Base-by-base conservation (phyloP, 768 basidiomycete species). In the Lactifluus pinguis region DNA sequence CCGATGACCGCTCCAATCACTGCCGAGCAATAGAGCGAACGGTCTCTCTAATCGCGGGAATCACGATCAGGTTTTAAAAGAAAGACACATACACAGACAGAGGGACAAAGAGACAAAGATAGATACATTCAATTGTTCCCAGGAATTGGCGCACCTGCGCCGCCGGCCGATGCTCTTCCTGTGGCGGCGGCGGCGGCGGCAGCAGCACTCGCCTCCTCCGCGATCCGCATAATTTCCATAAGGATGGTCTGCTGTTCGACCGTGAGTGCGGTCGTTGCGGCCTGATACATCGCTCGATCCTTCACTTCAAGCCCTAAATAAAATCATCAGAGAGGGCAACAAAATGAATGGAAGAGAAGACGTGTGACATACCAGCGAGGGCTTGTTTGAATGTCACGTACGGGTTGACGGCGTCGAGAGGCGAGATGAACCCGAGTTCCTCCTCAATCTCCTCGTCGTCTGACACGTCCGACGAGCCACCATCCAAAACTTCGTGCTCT, bases 391-490 rank as follows among this genome's bases (percentile, higher is more conserved):
- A 95, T 0, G 83, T 77, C 49, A 77, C 71, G 69, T 94, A 94
- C 4, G 86, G 84, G 68, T 94, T 81, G 56, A 92, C 83, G 56
- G 73, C 79, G 64, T 95, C 93, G 44, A 95, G 78, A 50, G 90
- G 83, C 67, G 89, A 92, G 71, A 92, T 83, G 72, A 87, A 92
- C 6, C 89, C 86, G 9, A 94, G 80, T 70, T 95, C 92, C 68
- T 95, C 91, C 53, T 84, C 82, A 55, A 92, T 84, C 1, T 82
- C 85, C 10, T 79, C 80, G 4, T 74, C 77, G 0, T 77, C 76
- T 0, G 77, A 73, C 4, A 55, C 66, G 29, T 75, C 74, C 7
- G 72, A 74, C 9, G 64, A 65, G 1, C 57, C 39, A 8, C 61
- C 56, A 3, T 54, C 61, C 9, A 13, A 38, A 13, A 13, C 39